Base-by-base conservation (phyloP, 2,329 filamentous ascomycete species). In the Domatiomyces catenatus region DNA sequence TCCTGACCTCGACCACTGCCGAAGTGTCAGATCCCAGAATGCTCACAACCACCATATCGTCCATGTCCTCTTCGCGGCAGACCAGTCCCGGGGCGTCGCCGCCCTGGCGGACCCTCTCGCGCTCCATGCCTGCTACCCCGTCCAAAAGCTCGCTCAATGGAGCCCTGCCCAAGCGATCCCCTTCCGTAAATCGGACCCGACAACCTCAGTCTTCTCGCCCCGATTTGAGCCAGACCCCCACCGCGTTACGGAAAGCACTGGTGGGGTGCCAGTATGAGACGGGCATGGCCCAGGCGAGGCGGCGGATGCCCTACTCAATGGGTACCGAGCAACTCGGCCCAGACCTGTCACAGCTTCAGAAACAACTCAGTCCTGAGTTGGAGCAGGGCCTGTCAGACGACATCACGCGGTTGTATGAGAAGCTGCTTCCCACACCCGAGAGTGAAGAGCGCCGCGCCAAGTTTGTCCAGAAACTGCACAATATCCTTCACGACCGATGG, bases 181-280 rank as follows among this genome's bases (percentile, higher is more conserved):
- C 87, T 8, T 95, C 89, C 15, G 89, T 90, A 39, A 84, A 78
- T 59, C 80, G 72, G 50, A 71, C 81, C 48, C 74, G 89, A 59
- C 95, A 90, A 12, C 92, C 90, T 42, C 82, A 85, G 53, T 95
- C 90, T 3, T 86, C 85, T 17, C 89, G 90, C 61, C 94, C 88
- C 46, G 90, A 95, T 67, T 85, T 86, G 20, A 89, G 86, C 62
- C 80, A 84, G 56, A 75, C 79, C 28, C 71, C 87, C 53, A 79
- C 83, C 1, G 81, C 83, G 6, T 69, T 85, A 53, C 77, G 80
- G 53, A 79, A 80, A 53, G 73, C 81, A 18, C 79, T 80, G 57
- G 72, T 76, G 53, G 75, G 79, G 60, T 98, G 92, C 71, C 86
- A 83, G 63, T 95, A 85, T 68, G 92, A 98, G 71, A 93, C 86